Evolutionary conservation across 176 grass and related monocot species (phyloP).

Genomic region (Aegilops longissima): DNA sequence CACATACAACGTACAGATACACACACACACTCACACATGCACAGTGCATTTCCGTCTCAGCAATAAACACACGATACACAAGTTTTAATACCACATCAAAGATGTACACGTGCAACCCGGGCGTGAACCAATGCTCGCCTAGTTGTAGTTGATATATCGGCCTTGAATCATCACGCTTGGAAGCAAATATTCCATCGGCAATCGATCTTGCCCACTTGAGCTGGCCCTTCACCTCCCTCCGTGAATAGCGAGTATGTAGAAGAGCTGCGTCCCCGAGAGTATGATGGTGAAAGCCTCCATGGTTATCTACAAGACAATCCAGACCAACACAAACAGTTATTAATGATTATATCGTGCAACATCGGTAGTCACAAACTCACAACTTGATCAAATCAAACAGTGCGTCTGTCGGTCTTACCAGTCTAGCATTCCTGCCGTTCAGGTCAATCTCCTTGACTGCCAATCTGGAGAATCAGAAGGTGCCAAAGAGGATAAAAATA

Average conservation of each 20-base stretch:
- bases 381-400: not conserved
- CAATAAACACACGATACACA: slow-evolving; percentile 13
- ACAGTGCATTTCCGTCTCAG: not conserved
- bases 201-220: not conserved
- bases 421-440: slow-evolving; percentile 73
- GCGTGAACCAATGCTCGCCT: not conserved
- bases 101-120: not conserved
- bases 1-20: not conserved
- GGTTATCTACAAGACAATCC: slow-evolving; percentile 44
- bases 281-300: slow-evolving; percentile 96
- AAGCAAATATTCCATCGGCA: not conserved
- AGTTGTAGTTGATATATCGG: not conserved
- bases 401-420: slow-evolving; percentile 48
- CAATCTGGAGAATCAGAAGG: slow-evolving; percentile 43
- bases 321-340: not conserved
- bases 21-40: not conserved
- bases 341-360: not conserved
- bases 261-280: slow-evolving; percentile 72
- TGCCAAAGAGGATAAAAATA: not conserved
- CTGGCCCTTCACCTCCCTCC: slow-evolving; percentile 27
- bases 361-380: not conserved
- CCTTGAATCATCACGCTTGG: not conserved
- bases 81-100: slow-evolving; percentile 3
- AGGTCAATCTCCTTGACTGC: slow-evolving; percentile 85
- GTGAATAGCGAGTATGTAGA: slow-evolving; percentile 81